A percentile compares a stretch with the other conserved stretches of the same genome.
Conservation (phyloP, 192 early-diverging fungal species). For the Coemansia sp. region DNA sequence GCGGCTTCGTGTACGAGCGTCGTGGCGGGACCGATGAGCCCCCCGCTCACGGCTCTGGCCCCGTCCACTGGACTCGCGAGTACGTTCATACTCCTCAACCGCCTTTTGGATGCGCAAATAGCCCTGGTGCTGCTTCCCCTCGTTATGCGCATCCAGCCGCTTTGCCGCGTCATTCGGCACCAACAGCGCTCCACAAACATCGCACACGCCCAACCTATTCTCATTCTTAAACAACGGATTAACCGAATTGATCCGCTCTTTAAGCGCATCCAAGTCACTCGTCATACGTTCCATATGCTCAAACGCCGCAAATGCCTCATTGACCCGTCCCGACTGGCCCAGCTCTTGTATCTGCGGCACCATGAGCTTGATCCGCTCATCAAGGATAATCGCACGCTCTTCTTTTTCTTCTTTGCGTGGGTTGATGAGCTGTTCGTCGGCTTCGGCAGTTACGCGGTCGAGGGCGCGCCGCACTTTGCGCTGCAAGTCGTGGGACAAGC, state of each 20-base stretch:
- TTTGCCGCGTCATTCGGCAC: slow-evolving; percentile 83
- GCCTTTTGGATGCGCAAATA: slow-evolving; percentile 77
- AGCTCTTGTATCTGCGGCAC: slow-evolving; percentile 67
- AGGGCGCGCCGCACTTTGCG: slow-evolving; percentile 69
- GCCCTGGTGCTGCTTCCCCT: slow-evolving; percentile 83
- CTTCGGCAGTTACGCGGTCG: slow-evolving; percentile 65
- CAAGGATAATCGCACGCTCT: slow-evolving; percentile 76
- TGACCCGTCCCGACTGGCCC: slow-evolving; percentile 72
- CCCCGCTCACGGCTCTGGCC: slow-evolving; percentile 18
- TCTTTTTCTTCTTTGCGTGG: slow-evolving; percentile 74
- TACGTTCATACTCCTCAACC: slow-evolving; percentile 63
- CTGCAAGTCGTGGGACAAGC: slow-evolving; percentile 68
- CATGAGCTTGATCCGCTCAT: slow-evolving; percentile 73
- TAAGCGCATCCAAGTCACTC: slow-evolving; percentile 59
- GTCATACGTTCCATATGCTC: slow-evolving; percentile 69
- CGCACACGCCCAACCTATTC: slow-evolving; percentile 76
- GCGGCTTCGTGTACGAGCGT: slow-evolving; percentile 8
- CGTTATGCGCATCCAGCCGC: slow-evolving; percentile 75
- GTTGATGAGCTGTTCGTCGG: slow-evolving; percentile 65
- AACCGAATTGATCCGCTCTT: slow-evolving; percentile 56
- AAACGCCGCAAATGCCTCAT: slow-evolving; percentile 67
- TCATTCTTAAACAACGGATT: slow-evolving; percentile 71
- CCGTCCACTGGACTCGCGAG: background rate
- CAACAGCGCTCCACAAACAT: slow-evolving; percentile 81
- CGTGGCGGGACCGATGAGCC: slow-evolving; percentile 18